These are phyloP conservation scores for Trichoderma sp. DNA, from an alignment of 2,329 filamentous ascomycete species.

Conservation along the genomic window DNA sequence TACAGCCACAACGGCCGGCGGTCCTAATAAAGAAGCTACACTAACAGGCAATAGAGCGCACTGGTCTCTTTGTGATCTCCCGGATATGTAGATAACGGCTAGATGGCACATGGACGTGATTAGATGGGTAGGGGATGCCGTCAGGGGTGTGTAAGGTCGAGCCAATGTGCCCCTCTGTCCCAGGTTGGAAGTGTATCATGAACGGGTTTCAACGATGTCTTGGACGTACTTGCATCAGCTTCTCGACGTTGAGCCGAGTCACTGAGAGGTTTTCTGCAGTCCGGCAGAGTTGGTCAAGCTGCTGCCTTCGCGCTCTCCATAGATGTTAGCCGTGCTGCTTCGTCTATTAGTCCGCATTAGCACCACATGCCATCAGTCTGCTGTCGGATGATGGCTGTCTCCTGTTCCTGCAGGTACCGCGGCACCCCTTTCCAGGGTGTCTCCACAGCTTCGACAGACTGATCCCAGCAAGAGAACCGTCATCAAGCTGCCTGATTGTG, in stretches of 20 bases:
- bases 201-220: no score
- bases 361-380: constrained; percentile 10
- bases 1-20: neutral
- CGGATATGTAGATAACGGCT: constrained; percentile 16
- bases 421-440: constrained; percentile 25
- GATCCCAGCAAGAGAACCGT: constrained; percentile 13
- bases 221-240: no score
- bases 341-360: constrained; percentile 13
- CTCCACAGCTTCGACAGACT: constrained; percentile 24
- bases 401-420: constrained; percentile 27
- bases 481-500: constrained; percentile 12
- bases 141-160: neutral
- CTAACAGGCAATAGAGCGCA: neutral
- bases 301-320: neutral
- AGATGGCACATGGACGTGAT: constrained; percentile 15
- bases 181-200: no score
- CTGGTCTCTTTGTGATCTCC: constrained; percentile 8
- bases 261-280: no score
- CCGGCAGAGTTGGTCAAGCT: neutral
- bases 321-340: neutral
- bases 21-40: constrained; percentile 8
- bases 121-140: neutral
- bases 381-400: constrained; percentile 20
- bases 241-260: no score
- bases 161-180: no score